Evolutionary conservation across 306 rosid genomes (phyloP), one percentile per base, ranked within the genome.

Genomic region (Quercus parvula): DNA sequence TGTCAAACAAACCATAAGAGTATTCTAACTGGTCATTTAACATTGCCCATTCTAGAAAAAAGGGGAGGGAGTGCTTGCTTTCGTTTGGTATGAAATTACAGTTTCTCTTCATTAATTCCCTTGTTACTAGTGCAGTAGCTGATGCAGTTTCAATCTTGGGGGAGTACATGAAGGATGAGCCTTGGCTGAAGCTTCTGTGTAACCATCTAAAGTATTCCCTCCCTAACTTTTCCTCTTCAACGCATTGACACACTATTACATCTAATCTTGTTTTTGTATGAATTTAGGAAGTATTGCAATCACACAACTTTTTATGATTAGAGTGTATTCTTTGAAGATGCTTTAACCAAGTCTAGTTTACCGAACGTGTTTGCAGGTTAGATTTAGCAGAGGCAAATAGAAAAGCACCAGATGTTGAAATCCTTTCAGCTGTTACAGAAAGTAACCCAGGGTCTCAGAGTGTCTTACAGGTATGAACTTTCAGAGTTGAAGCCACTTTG

Each of bases 71-170:
- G 27, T 56, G 25, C 73, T 55, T 61, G 22, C 58, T 70, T 71
- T 64, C 12, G 62, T 41, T 31, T 64, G 52, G 67, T 31, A 75
- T 31, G 70, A 24, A 63, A 24, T 70, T 57, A 56, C 58, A 62
- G 38, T 35, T 68, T 28, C 81, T 55, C 55, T 78, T 74, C 41
- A 73, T 25, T 85, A 64, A 85, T 64, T n/a, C 78, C 76, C 81
- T 35, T 56, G 20, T 78, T 86, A n/a, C 76, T 81, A 87, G 76
- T 86, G 90, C 93, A 93, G 99, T 90, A 88, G 81, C 83, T 20
- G 98, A 89, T 72, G 97, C 97, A 2, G 94, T 91, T 83, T 95
- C 97, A 33, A 88, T 95, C 78, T 75, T 95, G 82, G 91, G 96
- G 77, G 99, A 95, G 75, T 95, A 95, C 79, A 68, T 95, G 81